Base-by-base conservation (phyloP, 176 grass and related monocot species). In the Leersia perrieri region DNA sequence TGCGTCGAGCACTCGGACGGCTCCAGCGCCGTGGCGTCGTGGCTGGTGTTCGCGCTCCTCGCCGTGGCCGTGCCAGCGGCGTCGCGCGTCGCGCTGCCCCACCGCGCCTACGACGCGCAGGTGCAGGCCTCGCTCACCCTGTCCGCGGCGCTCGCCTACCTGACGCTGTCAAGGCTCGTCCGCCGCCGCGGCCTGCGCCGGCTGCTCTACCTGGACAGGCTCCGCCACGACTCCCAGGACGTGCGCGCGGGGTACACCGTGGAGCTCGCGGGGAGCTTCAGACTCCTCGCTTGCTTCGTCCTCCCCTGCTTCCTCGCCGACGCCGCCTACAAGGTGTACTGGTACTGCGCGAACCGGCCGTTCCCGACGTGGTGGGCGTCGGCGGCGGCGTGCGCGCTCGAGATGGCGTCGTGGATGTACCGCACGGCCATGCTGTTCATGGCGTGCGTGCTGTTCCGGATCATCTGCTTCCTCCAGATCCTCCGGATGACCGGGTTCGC, bases 391-490 rank as follows among this genome's bases (percentile, higher is more conserved):
- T 93, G 88, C 87, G 75, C 67, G 3, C 75, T 95, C 28, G 93
- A 99, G 88, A 63, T 95, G 47, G 82, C 82, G 9, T 95, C 89
- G 29, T 99, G 91, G 85, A 64, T 74, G 1, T 96, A 93, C 89
- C 96, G 93, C 79, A 80, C 82, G 5, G 84, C 93, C 68, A 85
- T 88, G 78, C 87, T 95, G 79, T 84, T 95, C 55, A 86, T 95
- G 74, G 87, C 64, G 0, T 95, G 93, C 82, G 85, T 93, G 51
- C 85, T 93, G 38, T 99, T 99, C 82, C 81, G 78, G 41, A 90
- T 89, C 60, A 95, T 93, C 1, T 99, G 96, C 76, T 86, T 82
- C 80, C 93, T 99, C 18, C 84, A 91, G 88, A 85, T 99, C 82
- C 90, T 95, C 22, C 86, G 93, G 35, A 93, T 99, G 92, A 81